phyloP scores from a whole-genome alignment of 805 yeast species.

The Kluyveromyces lactis region DNA sequence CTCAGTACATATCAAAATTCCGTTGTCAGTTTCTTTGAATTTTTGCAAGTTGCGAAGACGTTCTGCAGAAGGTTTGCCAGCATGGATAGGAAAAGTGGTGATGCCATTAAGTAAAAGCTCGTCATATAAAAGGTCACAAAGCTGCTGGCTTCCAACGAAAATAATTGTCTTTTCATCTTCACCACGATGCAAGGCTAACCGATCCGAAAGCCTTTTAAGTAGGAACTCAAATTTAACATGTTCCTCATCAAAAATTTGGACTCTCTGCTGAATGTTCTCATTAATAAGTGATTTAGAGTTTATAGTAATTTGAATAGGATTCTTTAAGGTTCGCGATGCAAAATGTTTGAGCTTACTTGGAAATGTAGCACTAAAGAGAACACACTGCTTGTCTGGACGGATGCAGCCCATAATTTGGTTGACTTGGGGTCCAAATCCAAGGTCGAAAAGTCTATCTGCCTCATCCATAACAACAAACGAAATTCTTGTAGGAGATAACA shows the following conservation, averaged over 20 bases:
- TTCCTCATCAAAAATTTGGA: slow-evolving; percentile 48
- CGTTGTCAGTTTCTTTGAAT: slow-evolving; percentile 53
- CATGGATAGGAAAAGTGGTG: slow-evolving; percentile 69
- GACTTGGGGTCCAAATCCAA: slow-evolving; percentile 97
- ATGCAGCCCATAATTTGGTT: slow-evolving; percentile 66
- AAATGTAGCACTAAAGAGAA: slow-evolving; percentile 89
- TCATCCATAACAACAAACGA: slow-evolving; percentile 89
- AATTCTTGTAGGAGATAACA: slow-evolving; percentile 52
- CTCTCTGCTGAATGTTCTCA: slow-evolving; percentile 65
- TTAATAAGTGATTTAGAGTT: slow-evolving; percentile 80
- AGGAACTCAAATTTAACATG: slow-evolving; percentile 49
- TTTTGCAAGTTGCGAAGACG: slow-evolving; percentile 65
- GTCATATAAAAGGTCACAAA: slow-evolving; percentile 64
- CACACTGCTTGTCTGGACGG: slow-evolving; percentile 83
- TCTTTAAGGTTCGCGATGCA: slow-evolving; percentile 53
- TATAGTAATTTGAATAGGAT: slow-evolving; percentile 69
- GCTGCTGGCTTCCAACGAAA: slow-evolving; percentile 83
- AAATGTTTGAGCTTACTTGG: slow-evolving; percentile 70
- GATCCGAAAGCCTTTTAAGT: slow-evolving; percentile 45
- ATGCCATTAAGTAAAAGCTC: slow-evolving; percentile 40
- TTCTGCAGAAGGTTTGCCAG: slow-evolving; percentile 84
- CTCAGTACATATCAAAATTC: slow-evolving; percentile 79
- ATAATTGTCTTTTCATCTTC: slow-evolving; percentile 52
- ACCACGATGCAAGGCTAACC: slow-evolving; percentile 6
- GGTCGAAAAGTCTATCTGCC: slow-evolving; percentile 93